Evolutionary conservation across 2,329 filamentous ascomycete genomes (phyloP).

Genomic region (Aspergillus awamori): DNA sequence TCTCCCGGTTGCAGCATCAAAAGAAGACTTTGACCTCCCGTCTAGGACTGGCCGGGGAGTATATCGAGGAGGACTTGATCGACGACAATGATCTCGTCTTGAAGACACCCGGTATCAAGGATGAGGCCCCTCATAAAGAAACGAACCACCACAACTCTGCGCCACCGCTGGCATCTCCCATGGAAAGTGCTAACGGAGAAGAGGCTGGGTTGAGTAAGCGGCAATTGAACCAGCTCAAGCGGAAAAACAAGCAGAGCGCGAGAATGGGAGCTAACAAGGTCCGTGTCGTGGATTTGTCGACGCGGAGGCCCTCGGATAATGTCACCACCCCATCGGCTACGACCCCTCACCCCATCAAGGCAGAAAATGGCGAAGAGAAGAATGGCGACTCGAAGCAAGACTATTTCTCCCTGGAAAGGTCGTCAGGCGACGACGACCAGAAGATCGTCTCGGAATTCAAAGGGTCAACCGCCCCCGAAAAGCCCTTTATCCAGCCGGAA

Average conservation of each 20-base stretch:
- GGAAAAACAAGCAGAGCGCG: constrained; percentile 87
- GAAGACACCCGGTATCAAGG: constrained; percentile 50
- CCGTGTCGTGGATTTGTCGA: constrained; percentile 82
- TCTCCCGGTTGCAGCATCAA: constrained; percentile 78
- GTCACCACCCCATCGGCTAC: constrained; percentile 62
- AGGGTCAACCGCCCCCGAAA: constrained; percentile 76
- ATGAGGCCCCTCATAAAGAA: constrained; percentile 54
- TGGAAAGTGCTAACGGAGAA: constrained; percentile 58
- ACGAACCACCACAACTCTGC: constrained; percentile 50
- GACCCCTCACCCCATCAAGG: constrained; percentile 60
- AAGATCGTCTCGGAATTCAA: constrained; percentile 97
- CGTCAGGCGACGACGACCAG: constrained; percentile 76
- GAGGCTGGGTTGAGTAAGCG: constrained; percentile 81
- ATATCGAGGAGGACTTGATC: constrained; percentile 81
- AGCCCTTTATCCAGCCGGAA: constrained; percentile 81
- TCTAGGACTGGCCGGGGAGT: constrained; percentile 81
- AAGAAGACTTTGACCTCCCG: constrained; percentile 84
- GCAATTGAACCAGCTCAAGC: constrained; percentile 90
- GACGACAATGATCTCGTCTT: constrained; percentile 61
- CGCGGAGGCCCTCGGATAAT: constrained; percentile 65
- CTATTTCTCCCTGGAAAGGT: constrained; percentile 86
- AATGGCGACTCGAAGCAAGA: constrained; percentile 70
- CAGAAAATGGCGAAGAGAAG: constrained; percentile 60
- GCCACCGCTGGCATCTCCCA: constrained; percentile 50
- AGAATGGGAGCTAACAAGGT: constrained; percentile 89